Base-by-base conservation (phyloP, 495 filamentous ascomycete species). In the Aspergillus saccharolyticus region DNA sequence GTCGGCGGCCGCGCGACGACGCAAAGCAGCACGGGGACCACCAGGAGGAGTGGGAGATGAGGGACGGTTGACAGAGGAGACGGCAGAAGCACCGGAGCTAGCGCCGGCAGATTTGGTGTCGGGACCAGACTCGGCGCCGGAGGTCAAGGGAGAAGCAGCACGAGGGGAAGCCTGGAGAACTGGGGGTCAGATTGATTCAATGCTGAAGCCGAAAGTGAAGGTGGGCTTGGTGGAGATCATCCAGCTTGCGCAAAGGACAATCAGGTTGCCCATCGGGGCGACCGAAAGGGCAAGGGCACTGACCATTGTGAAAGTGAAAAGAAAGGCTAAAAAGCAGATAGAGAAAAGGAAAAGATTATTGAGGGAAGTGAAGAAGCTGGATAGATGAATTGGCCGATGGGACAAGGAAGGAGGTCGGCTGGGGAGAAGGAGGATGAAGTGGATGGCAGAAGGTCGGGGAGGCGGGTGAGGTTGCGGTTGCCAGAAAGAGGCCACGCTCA, bases 21-120 rank as follows among this genome's bases (percentile, higher is more conserved):
- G 86, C 78, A 98, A 90, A 58, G 90, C 92, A 63, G 92, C 92
- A 72, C 93, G 91, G 54, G 94, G 90, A 63, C 94, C 94, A 56
- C 94, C 94, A n/a, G 94, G 94, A 51, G 89, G 85, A 59, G 89
- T 83, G 42, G 94, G 94, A 50, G 93, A 96, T 28, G 89, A 85
- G 42, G 89, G 86, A 57, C 93, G 89, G 62, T 79, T 83, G 64
- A 82, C 83, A 65, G 84, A 84, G 54, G 83, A 78, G 69, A 82
- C 87, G 56, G 84, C 78, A 57, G 79, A 74, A 44, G 72, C 71
- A 53, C 89, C 89, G 58, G 88, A 88, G 46, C 78, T 76, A 51
- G 89, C 74, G 61, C 86, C 84, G 62, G 90, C 89, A 58, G 91
- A 91, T 66, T 78, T 78, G 63, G 72, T 71, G 57, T 79, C 76